Conservation (phyloP, 352 stramenopile genomes). For the Globisporangium solare region DNA sequence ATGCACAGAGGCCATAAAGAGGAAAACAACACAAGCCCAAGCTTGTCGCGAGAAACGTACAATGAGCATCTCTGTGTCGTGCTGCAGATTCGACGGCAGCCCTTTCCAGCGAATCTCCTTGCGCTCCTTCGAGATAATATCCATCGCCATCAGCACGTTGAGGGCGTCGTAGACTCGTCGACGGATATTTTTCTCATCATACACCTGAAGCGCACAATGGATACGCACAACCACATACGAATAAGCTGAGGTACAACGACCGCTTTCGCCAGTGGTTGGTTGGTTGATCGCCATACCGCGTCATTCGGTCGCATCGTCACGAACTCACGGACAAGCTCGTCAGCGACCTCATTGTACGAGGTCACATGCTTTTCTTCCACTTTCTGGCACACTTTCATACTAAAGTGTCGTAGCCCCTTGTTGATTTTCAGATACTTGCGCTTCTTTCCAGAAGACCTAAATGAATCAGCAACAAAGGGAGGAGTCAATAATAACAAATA, state of each 20-base stretch:
- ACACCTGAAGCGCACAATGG: slow-evolving; percentile 40
- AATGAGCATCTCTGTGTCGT: slow-evolving; percentile 86
- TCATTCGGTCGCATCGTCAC: slow-evolving; percentile 82
- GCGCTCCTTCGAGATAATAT: slow-evolving; percentile 97
- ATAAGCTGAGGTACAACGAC: no score
- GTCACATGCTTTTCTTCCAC: slow-evolving; percentile 96
- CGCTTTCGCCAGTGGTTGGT: no score
- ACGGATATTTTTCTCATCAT: slow-evolving; percentile 95
- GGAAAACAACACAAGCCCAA: no score
- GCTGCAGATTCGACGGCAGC: slow-evolving; percentile 71
- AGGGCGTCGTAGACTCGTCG: slow-evolving; percentile 96
- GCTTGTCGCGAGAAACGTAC: slow-evolving; percentile 20
- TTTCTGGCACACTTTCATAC: slow-evolving; percentile 95
- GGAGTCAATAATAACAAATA: not conserved
- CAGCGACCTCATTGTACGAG: slow-evolving; percentile 94
- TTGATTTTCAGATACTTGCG: slow-evolving; percentile 84
- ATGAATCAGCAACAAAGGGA: not conserved
- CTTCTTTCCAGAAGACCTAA: slow-evolving; percentile 64
- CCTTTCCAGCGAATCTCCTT: slow-evolving; percentile 90
- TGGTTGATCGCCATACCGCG: slow-evolving; percentile 28
- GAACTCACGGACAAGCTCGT: slow-evolving; percentile 91
- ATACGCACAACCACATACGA: no score
- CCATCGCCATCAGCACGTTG: slow-evolving; percentile 98
- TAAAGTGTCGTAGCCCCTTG: slow-evolving; percentile 93
- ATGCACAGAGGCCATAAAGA: no score